Base-by-base conservation (phyloP, 176 grass and related monocot species). In the Zizania latifolia region DNA sequence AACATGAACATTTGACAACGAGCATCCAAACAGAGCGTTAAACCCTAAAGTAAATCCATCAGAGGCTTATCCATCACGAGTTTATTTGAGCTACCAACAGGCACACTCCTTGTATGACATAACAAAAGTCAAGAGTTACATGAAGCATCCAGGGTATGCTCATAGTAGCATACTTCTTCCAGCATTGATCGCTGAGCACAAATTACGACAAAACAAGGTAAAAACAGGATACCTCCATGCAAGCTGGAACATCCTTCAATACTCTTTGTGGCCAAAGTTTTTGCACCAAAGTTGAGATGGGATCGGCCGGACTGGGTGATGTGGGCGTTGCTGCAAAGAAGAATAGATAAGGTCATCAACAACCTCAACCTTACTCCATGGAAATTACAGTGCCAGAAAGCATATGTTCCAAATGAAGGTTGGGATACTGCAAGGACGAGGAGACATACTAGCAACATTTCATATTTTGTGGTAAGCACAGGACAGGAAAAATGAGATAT, bases 241-340 rank as follows among this genome's bases (percentile, higher is more conserved):
- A 62, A 68, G 53, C 24, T 17, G 10, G 11, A 34, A 22, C 30
- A 14, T 14, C 22, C 53, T 75, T 89, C 83, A 93, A 58, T 93
- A 94, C 26, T 97, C 91, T 17, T 97, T 91, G 19, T 93, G 93
- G 58, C 94, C 94, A 63, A 97, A 97, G 84, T 97, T 97, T 74
- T 97, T 94, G 91, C 94, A 97, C 94, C 94, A 97, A 13, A 97
- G 86, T 77, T 97, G 94, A 11, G 94, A 97, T 23, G 94, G 94
- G 65, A 97, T 93, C 10, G 91, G 94, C 23, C 94, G 90, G 15
- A 97, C 90, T 10, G 94, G 94, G 28, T 97, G 78, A 72, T 97
- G 94, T 0, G 94, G 94, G 55, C 94, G 86, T 97, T 97, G 90
- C 94, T 97, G 94, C 63, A 40, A 59, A 86, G 10, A 11, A 39